A percentile compares a stretch with the other conserved stretches of the same genome.
These are phyloP conservation scores for Starmerella apis DNA, from an alignment of 805 yeast genomes.

Conservation along the genomic window DNA sequence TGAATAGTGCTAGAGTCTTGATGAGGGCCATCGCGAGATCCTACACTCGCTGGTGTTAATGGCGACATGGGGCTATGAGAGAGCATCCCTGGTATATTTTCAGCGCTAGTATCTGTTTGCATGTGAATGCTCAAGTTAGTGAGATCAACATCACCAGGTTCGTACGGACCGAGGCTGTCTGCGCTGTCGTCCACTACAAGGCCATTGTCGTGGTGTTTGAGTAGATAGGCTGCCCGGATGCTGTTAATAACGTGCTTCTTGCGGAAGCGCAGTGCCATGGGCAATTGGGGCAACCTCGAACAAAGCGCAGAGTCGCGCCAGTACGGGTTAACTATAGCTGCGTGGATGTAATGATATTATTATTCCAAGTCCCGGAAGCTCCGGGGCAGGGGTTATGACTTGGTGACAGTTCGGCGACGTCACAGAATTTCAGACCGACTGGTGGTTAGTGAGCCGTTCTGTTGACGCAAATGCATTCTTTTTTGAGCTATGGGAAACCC, in stretches of 20 bases:
- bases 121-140: conserved; percentile 1
- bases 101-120: conserved; percentile 5
- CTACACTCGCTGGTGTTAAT: conserved; percentile 1
- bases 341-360: neutral
- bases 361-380: neutral
- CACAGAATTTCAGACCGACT: no score
- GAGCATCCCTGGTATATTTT: neutral
- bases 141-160: conserved; percentile 13
- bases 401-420: no score
- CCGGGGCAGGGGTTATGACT: neutral
- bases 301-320: neutral
- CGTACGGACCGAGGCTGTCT: neutral
- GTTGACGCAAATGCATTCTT: no score
- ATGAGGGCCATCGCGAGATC: neutral
- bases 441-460: no score
- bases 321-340: neutral
- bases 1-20: neutral
- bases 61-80: conserved; percentile 1
- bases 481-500: no score
- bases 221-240: conserved; percentile 28
- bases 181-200: conserved; percentile 11
- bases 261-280: conserved; percentile 29
- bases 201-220: conserved; percentile 14
- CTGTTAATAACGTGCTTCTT: conserved; percentile 29
- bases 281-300: neutral